Conservation (phyloP, 495 filamentous ascomycete genomes). For the Aspergillus leporis region DNA sequence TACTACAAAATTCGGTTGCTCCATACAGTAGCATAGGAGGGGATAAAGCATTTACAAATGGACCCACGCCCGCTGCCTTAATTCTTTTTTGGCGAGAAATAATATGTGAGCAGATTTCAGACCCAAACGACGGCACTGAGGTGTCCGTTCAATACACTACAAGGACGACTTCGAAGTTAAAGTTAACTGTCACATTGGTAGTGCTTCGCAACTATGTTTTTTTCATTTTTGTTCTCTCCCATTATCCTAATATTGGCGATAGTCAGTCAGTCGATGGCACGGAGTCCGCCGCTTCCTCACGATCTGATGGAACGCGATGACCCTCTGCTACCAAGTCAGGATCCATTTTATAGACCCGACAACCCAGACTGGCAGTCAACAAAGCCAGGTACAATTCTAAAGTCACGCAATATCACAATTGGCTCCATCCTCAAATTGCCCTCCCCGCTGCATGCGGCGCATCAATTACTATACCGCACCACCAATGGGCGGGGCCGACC, state of each 20-base stretch:
- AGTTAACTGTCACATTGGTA: neutral
- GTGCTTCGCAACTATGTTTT: too few relatives aligned
- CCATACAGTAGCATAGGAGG: too few relatives aligned
- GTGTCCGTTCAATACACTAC: too few relatives aligned
- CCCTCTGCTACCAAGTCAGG: neutral
- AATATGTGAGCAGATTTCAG: too few relatives aligned
- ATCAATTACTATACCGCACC: constrained; percentile 53
- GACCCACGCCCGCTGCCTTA: too few relatives aligned
- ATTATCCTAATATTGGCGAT: neutral
- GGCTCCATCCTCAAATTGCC: neutral
- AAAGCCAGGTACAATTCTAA: neutral
- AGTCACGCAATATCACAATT: neutral
- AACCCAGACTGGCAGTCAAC: neutral
- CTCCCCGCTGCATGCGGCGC: constrained; percentile 4
- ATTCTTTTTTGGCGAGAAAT: too few relatives aligned
- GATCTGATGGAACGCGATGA: neutral
- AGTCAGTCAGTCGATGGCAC: neutral
- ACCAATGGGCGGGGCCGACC: constrained; percentile 40
- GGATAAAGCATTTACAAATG: too few relatives aligned
- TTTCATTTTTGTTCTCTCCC: neutral
- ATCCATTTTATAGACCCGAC: constrained; percentile 3
- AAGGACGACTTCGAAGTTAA: neutral
- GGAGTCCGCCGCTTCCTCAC: neutral
- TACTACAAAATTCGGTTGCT: neutral
- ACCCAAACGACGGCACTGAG: too few relatives aligned